Conservation (phyloP, 2,329 filamentous ascomycete genomes). For the Ilyonectria mors-panacis region DNA sequence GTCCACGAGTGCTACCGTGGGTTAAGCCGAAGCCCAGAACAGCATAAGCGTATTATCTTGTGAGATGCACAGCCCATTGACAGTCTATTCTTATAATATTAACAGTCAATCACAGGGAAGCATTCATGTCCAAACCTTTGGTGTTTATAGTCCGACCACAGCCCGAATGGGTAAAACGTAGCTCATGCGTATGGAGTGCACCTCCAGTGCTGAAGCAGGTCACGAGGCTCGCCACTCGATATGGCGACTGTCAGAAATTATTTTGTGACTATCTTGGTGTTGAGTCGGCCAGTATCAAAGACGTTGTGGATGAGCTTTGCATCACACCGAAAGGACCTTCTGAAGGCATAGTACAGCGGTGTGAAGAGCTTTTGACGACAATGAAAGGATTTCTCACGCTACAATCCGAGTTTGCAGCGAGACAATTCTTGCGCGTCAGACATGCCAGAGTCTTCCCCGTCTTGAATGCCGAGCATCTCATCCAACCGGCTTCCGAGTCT, state of each 20-base stretch:
- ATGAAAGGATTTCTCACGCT: background rate
- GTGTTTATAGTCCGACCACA: conserved; percentile 20
- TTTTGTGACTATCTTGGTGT: conserved; percentile 18
- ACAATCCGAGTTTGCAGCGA: background rate
- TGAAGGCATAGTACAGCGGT: conserved; percentile 5
- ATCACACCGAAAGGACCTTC: background rate
- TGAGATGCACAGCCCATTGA: background rate
- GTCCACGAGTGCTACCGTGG: conserved; percentile 18
- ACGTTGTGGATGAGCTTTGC: conserved; percentile 25
- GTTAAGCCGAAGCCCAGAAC: background rate
- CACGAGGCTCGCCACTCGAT: conserved; percentile 15
- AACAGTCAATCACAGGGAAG: background rate
- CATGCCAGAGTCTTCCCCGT: conserved; percentile 16
- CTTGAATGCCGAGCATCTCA: background rate
- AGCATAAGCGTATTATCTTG: background rate
- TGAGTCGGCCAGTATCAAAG: background rate
- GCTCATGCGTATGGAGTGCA: conserved; percentile 27
- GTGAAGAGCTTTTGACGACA: conserved; percentile 15
- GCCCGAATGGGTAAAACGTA: conserved; percentile 12
- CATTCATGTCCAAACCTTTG: conserved; percentile 8
- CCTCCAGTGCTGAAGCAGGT: conserved; percentile 16
- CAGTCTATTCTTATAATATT: background rate
- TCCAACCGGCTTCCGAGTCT: background rate
- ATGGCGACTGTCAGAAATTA: conserved; percentile 21
- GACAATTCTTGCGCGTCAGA: background rate